Percentiles rank a stretch among this genome's conserved stretches.
phyloP scores from a whole-genome alignment of 2,329 filamentous ascomycete species.

The Talaromyces sp. region DNA sequence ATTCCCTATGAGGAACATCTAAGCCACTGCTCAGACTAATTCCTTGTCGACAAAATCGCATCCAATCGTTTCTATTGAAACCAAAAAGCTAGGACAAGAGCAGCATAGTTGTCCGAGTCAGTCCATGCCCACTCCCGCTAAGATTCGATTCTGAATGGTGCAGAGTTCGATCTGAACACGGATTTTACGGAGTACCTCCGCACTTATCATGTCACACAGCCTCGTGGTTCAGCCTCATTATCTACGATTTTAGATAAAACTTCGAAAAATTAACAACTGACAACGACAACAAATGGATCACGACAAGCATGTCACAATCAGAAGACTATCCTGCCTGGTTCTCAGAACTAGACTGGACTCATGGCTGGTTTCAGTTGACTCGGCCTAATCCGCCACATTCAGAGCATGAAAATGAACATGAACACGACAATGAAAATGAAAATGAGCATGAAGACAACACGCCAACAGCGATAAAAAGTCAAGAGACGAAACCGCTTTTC shows the following conservation, averaged over 20 bases:
- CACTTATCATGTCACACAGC: background rate
- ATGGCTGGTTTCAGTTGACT: background rate
- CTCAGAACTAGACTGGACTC: conserved; percentile 6
- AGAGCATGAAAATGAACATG: background rate
- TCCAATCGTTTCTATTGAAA: background rate
- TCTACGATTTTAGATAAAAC: background rate
- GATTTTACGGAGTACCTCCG: background rate
- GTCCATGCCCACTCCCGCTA: background rate
- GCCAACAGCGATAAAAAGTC: background rate
- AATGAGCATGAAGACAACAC: background rate
- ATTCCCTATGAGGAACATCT: background rate
- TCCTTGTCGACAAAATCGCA: background rate
- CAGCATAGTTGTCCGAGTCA: background rate
- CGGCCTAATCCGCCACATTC: background rate
- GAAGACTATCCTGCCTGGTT: conserved; percentile 6
- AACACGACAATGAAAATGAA: background rate
- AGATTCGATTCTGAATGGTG: background rate
- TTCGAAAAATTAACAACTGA: background rate
- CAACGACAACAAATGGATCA: background rate
- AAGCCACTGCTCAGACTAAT: background rate
- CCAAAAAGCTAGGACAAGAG: background rate
- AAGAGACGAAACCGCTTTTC: background rate
- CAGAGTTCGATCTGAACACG: background rate
- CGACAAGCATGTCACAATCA: background rate
- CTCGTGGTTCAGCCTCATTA: conserved; percentile 5